Percentiles rank a stretch among this genome's conserved stretches.
Evolutionary conservation across 192 early-diverging fungal species (phyloP).

Genomic region (Funneliformis mosseae): DNA sequence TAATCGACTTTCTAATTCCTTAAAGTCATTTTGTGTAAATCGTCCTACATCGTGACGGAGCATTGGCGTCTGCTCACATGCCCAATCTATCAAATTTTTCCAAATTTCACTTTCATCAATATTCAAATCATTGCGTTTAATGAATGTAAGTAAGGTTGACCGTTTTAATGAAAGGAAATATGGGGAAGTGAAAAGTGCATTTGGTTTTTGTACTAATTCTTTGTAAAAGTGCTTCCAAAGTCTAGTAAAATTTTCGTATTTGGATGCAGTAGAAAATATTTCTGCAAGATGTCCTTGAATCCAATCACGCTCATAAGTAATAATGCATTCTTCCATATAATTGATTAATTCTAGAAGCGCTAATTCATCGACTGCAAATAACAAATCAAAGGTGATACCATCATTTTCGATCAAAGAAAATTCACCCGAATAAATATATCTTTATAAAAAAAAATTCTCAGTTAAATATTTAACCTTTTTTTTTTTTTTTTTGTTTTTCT

Average conservation of each 20-base stretch:
- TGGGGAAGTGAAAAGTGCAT: background rate
- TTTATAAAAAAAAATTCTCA: background rate
- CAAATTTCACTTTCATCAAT: slow-evolving; percentile 1
- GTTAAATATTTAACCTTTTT: too few species aligned
- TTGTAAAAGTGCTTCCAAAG: background rate
- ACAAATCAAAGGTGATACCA: background rate
- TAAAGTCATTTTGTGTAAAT: background rate
- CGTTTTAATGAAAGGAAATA: background rate
- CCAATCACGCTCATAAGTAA: background rate
- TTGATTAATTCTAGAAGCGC: background rate
- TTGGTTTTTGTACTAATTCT: background rate
- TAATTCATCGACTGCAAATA: background rate
- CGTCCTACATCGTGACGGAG: background rate
- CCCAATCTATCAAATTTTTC: slow-evolving; percentile 7
- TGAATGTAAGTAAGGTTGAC: background rate
- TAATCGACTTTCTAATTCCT: background rate
- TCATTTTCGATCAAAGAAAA: background rate
- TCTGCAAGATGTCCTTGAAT: background rate
- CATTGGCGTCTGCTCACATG: background rate
- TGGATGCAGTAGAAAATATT: background rate
- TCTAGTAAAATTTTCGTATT: background rate
- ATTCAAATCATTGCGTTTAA: background rate
- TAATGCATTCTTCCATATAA: slow-evolving; percentile 11
- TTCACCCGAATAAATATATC: slow-evolving; percentile 12
- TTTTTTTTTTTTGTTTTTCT: too few species aligned